A percentile compares a stretch with the other conserved stretches of the same genome.
Evolutionary conservation across 2,329 filamentous ascomycete genomes (phyloP).

Genomic region (Cryphonectria parasitica): DNA sequence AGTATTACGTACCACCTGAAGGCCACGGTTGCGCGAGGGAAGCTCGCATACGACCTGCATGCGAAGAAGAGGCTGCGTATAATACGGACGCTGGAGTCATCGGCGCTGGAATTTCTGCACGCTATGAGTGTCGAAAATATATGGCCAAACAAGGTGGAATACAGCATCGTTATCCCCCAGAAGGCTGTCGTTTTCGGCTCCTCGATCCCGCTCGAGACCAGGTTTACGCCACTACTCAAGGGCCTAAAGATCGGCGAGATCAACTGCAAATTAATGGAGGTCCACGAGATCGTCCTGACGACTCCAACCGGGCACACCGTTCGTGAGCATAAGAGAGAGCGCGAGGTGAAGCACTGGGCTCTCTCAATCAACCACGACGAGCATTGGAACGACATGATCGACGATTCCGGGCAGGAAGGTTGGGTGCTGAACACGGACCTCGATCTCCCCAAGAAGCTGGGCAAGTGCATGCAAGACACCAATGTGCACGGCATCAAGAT

Average conservation of each 20-base stretch:
- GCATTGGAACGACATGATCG: conserved; percentile 71
- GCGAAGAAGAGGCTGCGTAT: conserved; percentile 78
- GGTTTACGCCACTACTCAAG: conserved; percentile 86
- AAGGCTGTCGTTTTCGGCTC: conserved; percentile 95
- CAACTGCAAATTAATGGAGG: conserved; percentile 78
- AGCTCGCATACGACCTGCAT: conserved; percentile 84
- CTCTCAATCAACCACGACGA: conserved; percentile 59
- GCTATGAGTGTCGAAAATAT: conserved; percentile 96
- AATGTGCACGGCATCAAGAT: conserved; percentile 90
- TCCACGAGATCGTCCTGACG: conserved; percentile 66
- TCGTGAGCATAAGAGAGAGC: conserved; percentile 65
- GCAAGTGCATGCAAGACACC: conserved; percentile 85
- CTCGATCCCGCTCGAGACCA: conserved; percentile 80
- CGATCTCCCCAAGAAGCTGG: conserved; percentile 79
- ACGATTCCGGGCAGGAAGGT: conserved; percentile 69
- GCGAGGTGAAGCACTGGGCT: conserved; percentile 65
- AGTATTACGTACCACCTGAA: conserved; percentile 91
- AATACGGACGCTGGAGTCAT: conserved; percentile 76
- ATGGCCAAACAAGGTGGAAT: conserved; percentile 97
- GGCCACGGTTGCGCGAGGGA: conserved; percentile 83
- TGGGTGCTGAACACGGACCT: conserved; percentile 64
- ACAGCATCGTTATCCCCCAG: conserved; percentile 89
- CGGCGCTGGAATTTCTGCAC: conserved; percentile 77
- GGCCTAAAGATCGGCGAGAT: conserved; percentile 85
- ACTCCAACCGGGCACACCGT: conserved; percentile 50